Evolutionary conservation across 2,329 filamentous ascomycete genomes (phyloP).

Genomic region (Aspergillus costaricaensis): DNA sequence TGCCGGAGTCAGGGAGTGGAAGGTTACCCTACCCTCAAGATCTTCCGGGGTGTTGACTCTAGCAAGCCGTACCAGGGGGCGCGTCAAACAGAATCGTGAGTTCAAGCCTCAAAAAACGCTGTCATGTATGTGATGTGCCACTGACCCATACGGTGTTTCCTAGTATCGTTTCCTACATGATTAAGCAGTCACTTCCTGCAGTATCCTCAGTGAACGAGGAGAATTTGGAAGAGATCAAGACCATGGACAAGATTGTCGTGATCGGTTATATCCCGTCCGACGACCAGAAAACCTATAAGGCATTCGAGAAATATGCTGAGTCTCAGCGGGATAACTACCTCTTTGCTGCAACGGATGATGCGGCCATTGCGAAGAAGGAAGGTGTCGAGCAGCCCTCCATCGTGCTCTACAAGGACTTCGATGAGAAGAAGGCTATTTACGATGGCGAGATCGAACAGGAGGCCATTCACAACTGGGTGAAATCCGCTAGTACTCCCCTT

Average conservation of each 20-base stretch:
- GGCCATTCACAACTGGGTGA: constrained; percentile 78
- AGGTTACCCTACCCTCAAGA: constrained; percentile 97
- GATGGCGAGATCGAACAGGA: constrained; percentile 78
- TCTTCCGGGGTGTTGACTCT: constrained; percentile 90
- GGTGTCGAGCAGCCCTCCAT: constrained; percentile 83
- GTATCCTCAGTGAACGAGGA: constrained; percentile 82
- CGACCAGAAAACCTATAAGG: constrained; percentile 83
- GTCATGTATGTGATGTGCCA: constrained; percentile 3
- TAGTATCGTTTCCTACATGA: constrained; percentile 82
- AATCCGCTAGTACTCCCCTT: constrained; percentile 81
- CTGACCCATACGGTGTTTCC: constrained; percentile 22
- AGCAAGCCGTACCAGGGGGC: constrained; percentile 81
- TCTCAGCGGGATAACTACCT: constrained; percentile 85
- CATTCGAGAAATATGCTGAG: constrained; percentile 72
- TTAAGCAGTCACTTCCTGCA: constrained; percentile 93
- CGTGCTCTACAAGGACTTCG: constrained; percentile 96
- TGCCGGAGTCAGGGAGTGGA: constrained; percentile 90
- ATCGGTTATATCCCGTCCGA: constrained; percentile 81
- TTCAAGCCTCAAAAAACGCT: constrained; percentile 13
- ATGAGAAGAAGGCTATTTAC: constrained; percentile 90
- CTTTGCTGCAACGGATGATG: constrained; percentile 85
- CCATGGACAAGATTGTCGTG: constrained; percentile 91
- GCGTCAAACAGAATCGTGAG: constrained; percentile 76
- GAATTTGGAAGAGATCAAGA: constrained; percentile 94
- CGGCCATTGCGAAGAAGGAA: constrained; percentile 81